Conservation (phyloP, 257 asterid species). For the Nicotiana tabacum region DNA sequence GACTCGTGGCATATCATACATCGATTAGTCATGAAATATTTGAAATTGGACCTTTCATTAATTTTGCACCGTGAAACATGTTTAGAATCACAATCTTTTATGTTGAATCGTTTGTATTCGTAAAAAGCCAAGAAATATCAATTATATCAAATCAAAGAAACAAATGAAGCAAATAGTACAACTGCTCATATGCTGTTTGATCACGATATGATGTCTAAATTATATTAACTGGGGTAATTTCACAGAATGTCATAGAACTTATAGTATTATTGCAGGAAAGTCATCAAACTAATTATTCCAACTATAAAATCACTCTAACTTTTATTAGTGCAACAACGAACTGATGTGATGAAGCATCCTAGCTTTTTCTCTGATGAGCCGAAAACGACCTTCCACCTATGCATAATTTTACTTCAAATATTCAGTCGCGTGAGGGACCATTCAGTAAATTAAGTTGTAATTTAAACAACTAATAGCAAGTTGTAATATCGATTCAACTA, state of each 20-base stretch:
- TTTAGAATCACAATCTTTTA: background rate
- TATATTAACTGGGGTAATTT: background rate
- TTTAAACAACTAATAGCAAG: too few species aligned
- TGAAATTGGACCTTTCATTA: background rate
- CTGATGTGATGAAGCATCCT: background rate
- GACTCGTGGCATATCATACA: background rate
- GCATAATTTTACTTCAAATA: background rate
- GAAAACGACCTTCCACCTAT: background rate
- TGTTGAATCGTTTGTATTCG: background rate
- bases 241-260: too few species aligned
- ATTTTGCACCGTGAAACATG: background rate
- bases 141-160: background rate
- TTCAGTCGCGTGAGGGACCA: background rate
- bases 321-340: too few species aligned
- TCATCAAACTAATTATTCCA: too few species aligned
- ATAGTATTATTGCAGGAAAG: too few species aligned
- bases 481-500: too few species aligned
- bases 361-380: background rate
- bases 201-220: background rate
- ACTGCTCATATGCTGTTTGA: background rate
- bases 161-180: background rate
- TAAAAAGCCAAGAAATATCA: background rate
- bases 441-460: too few species aligned
- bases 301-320: too few species aligned
- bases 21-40: background rate